phyloP scores from a whole-genome alignment of 805 yeast species.

The Lachancea thermotolerans region DNA sequence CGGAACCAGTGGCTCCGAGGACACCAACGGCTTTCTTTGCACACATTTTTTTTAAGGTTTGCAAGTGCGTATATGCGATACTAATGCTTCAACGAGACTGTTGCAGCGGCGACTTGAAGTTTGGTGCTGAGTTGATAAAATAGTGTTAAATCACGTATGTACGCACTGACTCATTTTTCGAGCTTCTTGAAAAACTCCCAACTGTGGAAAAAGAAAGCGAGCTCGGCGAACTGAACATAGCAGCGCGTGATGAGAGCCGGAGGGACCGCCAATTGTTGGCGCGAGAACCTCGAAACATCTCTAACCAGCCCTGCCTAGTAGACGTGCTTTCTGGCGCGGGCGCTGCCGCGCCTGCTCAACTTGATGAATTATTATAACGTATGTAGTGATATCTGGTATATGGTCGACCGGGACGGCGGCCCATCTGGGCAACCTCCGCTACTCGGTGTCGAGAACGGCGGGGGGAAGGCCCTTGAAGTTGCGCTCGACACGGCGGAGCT shows the following conservation, averaged over 20 bases:
- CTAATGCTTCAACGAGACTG: too few relatives aligned
- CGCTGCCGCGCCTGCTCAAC: too few relatives aligned
- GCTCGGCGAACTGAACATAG: too few relatives aligned
- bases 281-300: too few relatives aligned
- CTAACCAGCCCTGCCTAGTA: too few relatives aligned
- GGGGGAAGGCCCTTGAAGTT: slow-evolving; percentile 81
- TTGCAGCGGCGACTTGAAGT: too few relatives aligned
- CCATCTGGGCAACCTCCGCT: background rate
- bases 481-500: slow-evolving; percentile 66
- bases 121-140: too few relatives aligned
- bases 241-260: too few relatives aligned
- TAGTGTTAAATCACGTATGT: background rate
- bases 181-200: background rate
- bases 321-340: too few relatives aligned
- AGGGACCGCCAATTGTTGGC: too few relatives aligned
- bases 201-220: background rate
- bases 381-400: background rate
- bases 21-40: slow-evolving; percentile 60
- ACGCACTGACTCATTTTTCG: background rate
- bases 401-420: background rate
- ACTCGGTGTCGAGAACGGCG: slow-evolving; percentile 12
- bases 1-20: slow-evolving; percentile 96
- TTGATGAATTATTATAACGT: background rate
- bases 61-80: background rate
- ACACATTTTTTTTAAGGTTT: slow-evolving; percentile 19